Base-by-base conservation (phyloP, 2,329 filamentous ascomycete species). In the Furcasterigmium furcatum region DNA sequence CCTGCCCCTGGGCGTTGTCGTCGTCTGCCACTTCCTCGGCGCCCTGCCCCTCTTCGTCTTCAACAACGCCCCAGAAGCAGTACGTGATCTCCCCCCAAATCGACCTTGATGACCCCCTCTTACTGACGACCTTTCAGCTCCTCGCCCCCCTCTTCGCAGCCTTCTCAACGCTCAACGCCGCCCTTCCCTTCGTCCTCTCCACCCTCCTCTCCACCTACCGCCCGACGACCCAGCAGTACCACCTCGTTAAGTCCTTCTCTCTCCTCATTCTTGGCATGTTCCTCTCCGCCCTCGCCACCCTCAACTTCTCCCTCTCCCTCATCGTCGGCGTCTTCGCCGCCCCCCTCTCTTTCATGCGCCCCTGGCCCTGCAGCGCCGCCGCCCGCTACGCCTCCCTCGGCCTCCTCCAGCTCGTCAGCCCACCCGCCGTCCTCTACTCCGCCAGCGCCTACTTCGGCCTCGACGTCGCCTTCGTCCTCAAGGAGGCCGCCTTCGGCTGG, bases 291-390 rank as follows among this genome's bases (percentile, higher is more conserved):
- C 85, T 99, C 12, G 92, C 94, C 3, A 99, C 92, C 0, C 80
- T 99, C 43, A 99, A 99, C 68, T 99, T 99, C 74, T 91, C 87
- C 4, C 83, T 96, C 13, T 85, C 90, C 40, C 85, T 97, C 61
- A 73, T 96, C 30, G 74, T 96, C 42, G 94, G 94, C 30, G 71
- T 97, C 3, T 71, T 92, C 38, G 83, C 88, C 36, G 73, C 80
- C 4, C 92, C 92, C 0, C 73, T 97, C 13, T 85, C 83, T n/a
- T 96, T 96, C 61, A 72, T 85, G 16, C 74, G 66, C 8, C 74
- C 80, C 0, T 71, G 71, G 44, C 63, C 67, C 1, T 56, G 58
- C 12, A 66, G 55, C 51, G 54, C 70, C n/a, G 55, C 61, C 4
- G 48, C 67, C 1, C 67, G 70, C 22, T 66, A 70, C 49, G 50